These are phyloP conservation scores for Rhamnella rubrinervis DNA, from an alignment of 331 rosid genomes.

Conservation along the genomic window DNA sequence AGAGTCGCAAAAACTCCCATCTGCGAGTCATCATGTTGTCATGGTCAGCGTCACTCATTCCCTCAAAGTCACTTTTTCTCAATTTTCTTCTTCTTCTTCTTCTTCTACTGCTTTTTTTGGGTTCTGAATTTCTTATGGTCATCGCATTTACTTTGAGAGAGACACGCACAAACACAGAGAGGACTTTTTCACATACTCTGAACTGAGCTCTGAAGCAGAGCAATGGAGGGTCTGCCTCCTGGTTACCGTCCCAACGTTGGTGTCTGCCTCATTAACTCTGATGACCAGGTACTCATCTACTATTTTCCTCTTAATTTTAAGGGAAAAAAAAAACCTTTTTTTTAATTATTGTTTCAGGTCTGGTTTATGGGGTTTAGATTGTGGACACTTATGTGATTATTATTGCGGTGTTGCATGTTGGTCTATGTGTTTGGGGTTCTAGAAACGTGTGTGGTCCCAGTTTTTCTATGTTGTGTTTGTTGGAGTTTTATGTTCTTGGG, in stretches of 20 bases:
- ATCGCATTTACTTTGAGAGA: neutral
- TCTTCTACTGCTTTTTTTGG: neutral
- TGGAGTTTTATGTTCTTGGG: neutral
- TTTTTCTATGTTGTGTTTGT: neutral
- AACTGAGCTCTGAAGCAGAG: neutral
- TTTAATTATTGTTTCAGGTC: neutral
- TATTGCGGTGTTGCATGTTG: neutral
- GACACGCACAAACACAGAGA: neutral
- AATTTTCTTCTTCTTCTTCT: conserved; percentile 2
- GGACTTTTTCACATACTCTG: neutral
- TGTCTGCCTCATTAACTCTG: conserved; percentile 84
- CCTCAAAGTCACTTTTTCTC: conserved; percentile 29
- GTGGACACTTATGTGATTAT: neutral
- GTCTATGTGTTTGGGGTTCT: neutral
- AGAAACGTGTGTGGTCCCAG: neutral
- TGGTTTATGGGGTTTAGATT: neutral
- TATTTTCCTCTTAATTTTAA: neutral
- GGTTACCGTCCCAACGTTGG: conserved; percentile 99
- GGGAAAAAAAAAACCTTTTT: neutral
- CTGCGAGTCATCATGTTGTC: conserved; percentile 29
- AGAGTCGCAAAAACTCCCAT: conserved; percentile 18
- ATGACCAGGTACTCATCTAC: conserved; percentile 56
- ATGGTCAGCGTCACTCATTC: conserved; percentile 47
- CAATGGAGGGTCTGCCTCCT: conserved; percentile 88
- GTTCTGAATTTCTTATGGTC: conserved; percentile 5